Conservation (phyloP, 208 protist genomes). For the Naegleria lovaniensis region DNA sequence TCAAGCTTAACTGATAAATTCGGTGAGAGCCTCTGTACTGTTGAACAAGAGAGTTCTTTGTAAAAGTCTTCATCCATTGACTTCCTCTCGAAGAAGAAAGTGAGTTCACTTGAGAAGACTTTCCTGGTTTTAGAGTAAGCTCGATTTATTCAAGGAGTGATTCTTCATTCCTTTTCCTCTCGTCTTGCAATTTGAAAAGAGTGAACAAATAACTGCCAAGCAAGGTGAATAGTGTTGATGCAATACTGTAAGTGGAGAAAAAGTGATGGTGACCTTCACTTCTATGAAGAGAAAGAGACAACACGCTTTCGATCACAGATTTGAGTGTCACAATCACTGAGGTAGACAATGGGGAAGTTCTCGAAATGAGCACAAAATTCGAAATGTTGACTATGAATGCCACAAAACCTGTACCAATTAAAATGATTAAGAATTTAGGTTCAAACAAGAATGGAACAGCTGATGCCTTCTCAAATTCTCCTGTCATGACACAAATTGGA, state of each 20-base stretch:
- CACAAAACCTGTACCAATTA: not conserved
- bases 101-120: no score
- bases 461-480: conserved; percentile 12
- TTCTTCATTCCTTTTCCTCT: not conserved
- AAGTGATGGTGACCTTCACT: not conserved
- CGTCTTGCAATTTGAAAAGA: not conserved
- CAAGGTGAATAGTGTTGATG: not conserved
- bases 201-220: not conserved
- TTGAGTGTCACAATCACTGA: not conserved
- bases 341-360: not conserved
- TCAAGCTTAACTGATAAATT: no score
- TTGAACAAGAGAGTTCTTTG: no score
- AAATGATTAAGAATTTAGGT: not conserved
- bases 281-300: not conserved
- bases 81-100: no score
- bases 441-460: not conserved
- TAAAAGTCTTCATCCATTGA: no score
- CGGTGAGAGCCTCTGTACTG: no score
- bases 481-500: not conserved
- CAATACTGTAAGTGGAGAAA: not conserved
- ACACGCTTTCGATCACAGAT: not conserved
- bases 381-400: conserved; percentile 23
- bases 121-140: no score
- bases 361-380: not conserved
- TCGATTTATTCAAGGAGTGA: no score